A percentile compares a stretch with the other conserved stretches of the same genome.
These are phyloP conservation scores for Solanum okadae DNA, from an alignment of 257 asterid species.

Conservation along the genomic window DNA sequence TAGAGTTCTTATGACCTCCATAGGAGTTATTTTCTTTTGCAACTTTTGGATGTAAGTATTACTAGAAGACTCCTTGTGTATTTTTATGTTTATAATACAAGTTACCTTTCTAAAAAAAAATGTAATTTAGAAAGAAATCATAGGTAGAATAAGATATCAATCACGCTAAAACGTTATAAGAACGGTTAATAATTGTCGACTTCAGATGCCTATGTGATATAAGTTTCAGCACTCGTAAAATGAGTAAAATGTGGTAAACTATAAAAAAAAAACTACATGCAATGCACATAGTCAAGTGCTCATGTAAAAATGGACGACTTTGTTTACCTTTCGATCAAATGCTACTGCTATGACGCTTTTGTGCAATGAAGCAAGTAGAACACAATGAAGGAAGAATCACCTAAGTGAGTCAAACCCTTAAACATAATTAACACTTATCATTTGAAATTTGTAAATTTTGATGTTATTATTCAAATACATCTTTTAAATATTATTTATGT, in stretches of 20 bases:
- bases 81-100: neutral
- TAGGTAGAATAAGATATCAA: neutral
- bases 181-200: neutral
- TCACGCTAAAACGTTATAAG: neutral
- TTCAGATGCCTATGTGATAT: neutral
- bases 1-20: neutral
- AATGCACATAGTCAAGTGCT: neutral
- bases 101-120: neutral
- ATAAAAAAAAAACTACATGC: neutral
- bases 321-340: neutral
- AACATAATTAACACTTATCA: neutral
- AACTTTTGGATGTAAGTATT: neutral
- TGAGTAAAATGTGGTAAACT: neutral
- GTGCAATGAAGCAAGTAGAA: neutral
- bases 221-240: neutral
- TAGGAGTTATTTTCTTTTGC: neutral
- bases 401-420: neutral
- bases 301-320: neutral
- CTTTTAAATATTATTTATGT: neutral
- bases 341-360: neutral
- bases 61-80: neutral
- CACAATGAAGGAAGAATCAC: neutral
- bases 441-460: neutral
- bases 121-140: neutral
- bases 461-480: neutral